Evolutionary conservation across 1,139 yeast species (phyloP).

Genomic region (Groenewaldozyma sp.): DNA sequence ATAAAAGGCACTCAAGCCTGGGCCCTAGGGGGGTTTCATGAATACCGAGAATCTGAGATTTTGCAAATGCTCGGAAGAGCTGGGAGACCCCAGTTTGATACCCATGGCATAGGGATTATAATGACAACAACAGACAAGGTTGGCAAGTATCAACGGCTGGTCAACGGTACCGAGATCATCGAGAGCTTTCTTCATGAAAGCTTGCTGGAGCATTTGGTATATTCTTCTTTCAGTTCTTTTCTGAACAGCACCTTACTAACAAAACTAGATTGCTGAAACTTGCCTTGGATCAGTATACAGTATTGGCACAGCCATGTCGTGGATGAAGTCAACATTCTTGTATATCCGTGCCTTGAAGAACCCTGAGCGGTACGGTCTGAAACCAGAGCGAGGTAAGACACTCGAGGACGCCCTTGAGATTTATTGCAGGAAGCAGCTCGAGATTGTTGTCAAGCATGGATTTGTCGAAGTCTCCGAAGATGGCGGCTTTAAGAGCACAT

Average conservation of each 20-base stretch:
- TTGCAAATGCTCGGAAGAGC: conserved; percentile 95
- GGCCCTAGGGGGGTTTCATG: conserved; percentile 80
- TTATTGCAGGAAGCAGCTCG: neutral
- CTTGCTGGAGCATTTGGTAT: neutral
- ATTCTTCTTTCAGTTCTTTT: neutral
- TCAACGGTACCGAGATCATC: neutral
- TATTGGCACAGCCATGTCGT: conserved; percentile 58
- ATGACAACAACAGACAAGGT: conserved; percentile 46
- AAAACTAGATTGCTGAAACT: conserved; percentile 64
- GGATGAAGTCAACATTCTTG: conserved; percentile 76
- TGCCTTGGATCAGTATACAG: conserved; percentile 58
- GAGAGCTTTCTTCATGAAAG: conserved; percentile 1
- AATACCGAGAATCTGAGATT: conserved; percentile 86
- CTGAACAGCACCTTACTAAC: neutral
- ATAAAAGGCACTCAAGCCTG: conserved; percentile 93
- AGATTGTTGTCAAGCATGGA: neutral
- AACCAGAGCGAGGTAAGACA: neutral
- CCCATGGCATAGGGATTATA: conserved; percentile 87
- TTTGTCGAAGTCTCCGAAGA: neutral
- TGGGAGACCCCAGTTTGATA: conserved; percentile 91
- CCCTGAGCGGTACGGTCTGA: conserved; percentile 51
- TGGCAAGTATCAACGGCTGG: neutral
- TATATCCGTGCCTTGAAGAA: conserved; percentile 70
- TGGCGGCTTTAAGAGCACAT: neutral
- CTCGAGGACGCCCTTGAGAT: neutral